phyloP scores from a whole-genome alignment of 2,329 filamentous ascomycete genomes.

The Phialophora macrospora region DNA sequence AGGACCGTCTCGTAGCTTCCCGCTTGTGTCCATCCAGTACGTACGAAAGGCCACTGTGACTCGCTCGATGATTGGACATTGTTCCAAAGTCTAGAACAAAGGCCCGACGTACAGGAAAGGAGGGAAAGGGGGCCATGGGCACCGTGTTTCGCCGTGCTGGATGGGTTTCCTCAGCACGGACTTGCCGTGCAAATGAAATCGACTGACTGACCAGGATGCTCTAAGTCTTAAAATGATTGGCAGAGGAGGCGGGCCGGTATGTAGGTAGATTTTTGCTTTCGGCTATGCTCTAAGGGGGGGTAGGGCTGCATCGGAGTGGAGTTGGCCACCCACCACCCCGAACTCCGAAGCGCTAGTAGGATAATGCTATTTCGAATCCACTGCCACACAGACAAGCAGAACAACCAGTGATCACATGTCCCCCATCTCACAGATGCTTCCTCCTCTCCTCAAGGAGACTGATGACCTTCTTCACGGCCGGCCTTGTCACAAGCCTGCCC shows the following conservation, averaged over 20 bases:
- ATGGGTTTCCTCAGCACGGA: too few species aligned
- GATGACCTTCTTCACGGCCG: too few species aligned
- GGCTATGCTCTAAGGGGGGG: neutral
- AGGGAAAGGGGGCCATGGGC: neutral
- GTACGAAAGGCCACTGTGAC: neutral
- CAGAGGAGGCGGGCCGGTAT: too few species aligned
- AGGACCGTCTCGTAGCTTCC: neutral
- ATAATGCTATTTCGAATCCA: too few species aligned
- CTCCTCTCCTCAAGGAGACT: too few species aligned
- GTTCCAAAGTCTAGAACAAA: neutral
- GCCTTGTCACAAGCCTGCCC: too few species aligned
- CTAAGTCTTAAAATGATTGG: neutral
- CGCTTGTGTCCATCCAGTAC: neutral
- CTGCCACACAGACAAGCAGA: too few species aligned
- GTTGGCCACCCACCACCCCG: neutral
- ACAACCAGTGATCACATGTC: too few species aligned
- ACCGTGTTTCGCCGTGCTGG: neutral
- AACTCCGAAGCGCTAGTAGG: neutral
- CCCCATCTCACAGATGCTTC: too few species aligned
- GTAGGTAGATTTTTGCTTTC: neutral
- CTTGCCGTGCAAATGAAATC: too few species aligned
- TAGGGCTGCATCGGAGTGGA: neutral
- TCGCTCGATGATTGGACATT: neutral
- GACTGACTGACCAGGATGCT: too few species aligned
- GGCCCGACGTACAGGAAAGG: neutral